Conservation (phyloP, 2,329 filamentous ascomycete genomes). For the Mycocentrospora acerina region DNA sequence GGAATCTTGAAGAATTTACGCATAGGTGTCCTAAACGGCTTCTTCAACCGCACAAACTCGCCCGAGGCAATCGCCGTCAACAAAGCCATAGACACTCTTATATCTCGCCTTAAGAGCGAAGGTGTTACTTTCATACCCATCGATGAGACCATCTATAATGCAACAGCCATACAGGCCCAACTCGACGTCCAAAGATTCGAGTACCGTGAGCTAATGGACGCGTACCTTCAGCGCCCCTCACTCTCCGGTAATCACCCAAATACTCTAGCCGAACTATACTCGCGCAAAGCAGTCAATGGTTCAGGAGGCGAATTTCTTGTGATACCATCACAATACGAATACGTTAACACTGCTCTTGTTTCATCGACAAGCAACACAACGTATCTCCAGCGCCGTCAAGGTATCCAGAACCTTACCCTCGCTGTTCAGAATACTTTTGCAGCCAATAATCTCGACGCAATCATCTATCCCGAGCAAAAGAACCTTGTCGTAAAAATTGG, state of each 20-base stretch:
- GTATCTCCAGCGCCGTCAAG: conserved; percentile 51
- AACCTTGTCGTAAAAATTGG: conserved; percentile 63
- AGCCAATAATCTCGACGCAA: conserved; percentile 53
- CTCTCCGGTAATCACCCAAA: conserved; percentile 48
- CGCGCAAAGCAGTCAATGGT: conserved; percentile 32
- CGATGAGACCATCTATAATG: conserved; percentile 53
- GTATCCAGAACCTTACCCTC: conserved; percentile 56
- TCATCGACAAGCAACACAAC: conserved; percentile 55
- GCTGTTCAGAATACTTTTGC: conserved; percentile 55
- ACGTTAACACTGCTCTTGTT: conserved; percentile 53
- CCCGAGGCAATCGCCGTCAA: conserved; percentile 61
- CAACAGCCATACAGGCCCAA: conserved; percentile 48
- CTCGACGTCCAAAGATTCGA: conserved; percentile 65
- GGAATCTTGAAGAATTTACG: conserved; percentile 44
- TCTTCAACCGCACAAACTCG: conserved; percentile 57
- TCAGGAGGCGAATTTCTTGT: conserved; percentile 57
- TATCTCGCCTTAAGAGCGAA: conserved; percentile 48
- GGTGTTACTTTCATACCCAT: conserved; percentile 57
- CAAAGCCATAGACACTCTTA: conserved; percentile 51
- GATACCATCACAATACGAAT: conserved; percentile 59
- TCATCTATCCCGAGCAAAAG: conserved; percentile 66
- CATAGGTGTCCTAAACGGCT: conserved; percentile 56
- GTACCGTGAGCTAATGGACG: conserved; percentile 57
- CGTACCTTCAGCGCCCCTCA: conserved; percentile 54
- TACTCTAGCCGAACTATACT: conserved; percentile 54